Conservation (phyloP, 73 alveolate species). For the Stentor coeruleus region DNA sequence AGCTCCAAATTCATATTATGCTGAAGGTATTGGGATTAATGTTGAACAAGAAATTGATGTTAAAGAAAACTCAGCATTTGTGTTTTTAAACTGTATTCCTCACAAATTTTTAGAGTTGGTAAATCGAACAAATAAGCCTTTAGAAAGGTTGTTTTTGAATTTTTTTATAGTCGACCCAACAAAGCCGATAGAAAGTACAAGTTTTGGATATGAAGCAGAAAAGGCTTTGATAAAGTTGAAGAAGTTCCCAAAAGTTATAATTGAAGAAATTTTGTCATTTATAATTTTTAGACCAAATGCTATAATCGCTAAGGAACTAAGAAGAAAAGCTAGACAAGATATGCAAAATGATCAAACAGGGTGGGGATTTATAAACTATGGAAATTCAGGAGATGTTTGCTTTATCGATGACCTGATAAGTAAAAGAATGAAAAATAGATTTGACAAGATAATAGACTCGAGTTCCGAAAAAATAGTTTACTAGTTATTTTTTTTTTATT, state of each 20-base stretch:
- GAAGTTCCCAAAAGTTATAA: not conserved
- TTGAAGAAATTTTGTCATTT: not conserved
- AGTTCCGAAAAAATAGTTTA: too few species aligned
- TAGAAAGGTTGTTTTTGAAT: too few species aligned
- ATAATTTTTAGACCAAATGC: not conserved
- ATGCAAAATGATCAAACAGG: not conserved
- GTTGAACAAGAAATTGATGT: not conserved
- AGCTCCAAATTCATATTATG: not conserved
- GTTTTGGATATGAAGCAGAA: too few species aligned
- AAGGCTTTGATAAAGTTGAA: not conserved
- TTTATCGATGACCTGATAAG: not conserved
- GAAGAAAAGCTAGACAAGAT: not conserved
- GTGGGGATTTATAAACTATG: slow-evolving; percentile 1
- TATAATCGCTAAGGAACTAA: not conserved
- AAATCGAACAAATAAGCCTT: not conserved
- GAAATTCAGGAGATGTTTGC: not conserved
- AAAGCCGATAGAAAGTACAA: too few species aligned
- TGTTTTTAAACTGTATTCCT: not conserved
- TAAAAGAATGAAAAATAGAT: not conserved
- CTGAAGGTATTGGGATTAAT: not conserved
- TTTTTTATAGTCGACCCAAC: too few species aligned
- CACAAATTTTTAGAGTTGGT: not conserved
- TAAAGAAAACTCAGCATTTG: not conserved
- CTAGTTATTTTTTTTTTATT: too few species aligned
- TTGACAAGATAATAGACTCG: too few species aligned